Percentiles rank a stretch among this genome's conserved stretches.
phyloP scores from a whole-genome alignment of 1,139 yeast species.

The Scheffersomyces illinoinensis region DNA sequence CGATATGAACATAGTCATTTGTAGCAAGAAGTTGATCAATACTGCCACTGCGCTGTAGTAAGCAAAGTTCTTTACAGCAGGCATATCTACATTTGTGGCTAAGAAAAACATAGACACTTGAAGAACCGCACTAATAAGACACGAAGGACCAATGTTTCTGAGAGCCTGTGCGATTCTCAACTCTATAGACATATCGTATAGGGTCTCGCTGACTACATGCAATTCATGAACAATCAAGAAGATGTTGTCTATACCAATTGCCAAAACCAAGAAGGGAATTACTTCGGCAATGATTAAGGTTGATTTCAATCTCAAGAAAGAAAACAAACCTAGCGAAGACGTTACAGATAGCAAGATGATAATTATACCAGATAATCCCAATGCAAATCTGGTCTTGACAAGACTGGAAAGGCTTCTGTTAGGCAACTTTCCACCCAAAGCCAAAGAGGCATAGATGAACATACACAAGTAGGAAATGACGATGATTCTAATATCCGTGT shows the following conservation, averaged over 20 bases:
- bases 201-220: constrained; percentile 52
- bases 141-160: constrained; percentile 82
- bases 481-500: constrained; percentile 74
- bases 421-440: constrained; percentile 63
- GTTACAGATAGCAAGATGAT: constrained; percentile 79
- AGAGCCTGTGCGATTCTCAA: constrained; percentile 64
- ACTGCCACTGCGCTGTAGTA: constrained; percentile 88
- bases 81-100: constrained; percentile 86
- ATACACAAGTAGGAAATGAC: constrained; percentile 77
- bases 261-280: constrained; percentile 90
- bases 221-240: constrained; percentile 83
- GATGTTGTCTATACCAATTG: constrained; percentile 93
- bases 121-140: constrained; percentile 71
- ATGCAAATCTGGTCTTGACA: constrained; percentile 64
- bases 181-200: constrained; percentile 37
- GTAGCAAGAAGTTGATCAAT: constrained; percentile 70
- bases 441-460: constrained; percentile 86
- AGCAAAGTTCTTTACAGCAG: constrained; percentile 94
- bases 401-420: constrained; percentile 27
- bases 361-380: constrained; percentile 80
- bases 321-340: constrained; percentile 81
- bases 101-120: constrained; percentile 77
- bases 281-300: constrained; percentile 95
- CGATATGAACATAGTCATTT: constrained; percentile 79
- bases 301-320: constrained; percentile 73